A percentile compares a stretch with the other conserved stretches of the same genome.
Conservation (phyloP, 2,329 filamentous ascomycete genomes). For the Teratosphaeria destructans region DNA sequence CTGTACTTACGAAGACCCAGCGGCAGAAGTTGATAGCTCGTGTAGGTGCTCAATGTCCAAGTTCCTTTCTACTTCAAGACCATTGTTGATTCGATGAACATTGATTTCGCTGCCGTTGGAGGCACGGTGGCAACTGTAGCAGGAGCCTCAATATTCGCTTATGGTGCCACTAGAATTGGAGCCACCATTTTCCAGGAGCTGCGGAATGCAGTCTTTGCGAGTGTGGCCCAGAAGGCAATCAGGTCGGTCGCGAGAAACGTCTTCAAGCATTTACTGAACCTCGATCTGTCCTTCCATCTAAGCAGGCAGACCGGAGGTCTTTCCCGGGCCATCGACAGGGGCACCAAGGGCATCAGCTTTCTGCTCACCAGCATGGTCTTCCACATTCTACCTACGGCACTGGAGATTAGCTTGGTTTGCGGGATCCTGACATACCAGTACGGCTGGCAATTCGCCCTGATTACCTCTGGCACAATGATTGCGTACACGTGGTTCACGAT, state of each 20-base stretch:
- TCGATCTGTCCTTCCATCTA: conserved; percentile 90
- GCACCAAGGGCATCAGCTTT: conserved; percentile 98
- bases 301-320: conserved; percentile 89
- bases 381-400: conserved; percentile 82
- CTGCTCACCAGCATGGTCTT: conserved; percentile 97
- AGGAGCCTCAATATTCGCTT: conserved; percentile 79
- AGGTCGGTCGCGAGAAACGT: conserved; percentile 83
- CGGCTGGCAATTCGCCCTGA: conserved; percentile 78
- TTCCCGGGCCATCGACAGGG: conserved; percentile 87
- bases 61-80: conserved; percentile 98
- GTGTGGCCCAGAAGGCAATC: conserved; percentile 93
- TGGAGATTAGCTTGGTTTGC: conserved; percentile 93
- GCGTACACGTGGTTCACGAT: conserved; percentile 97
- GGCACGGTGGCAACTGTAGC: conserved; percentile 82
- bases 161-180: conserved; percentile 79
- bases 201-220: conserved; percentile 92
- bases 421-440: conserved; percentile 96
- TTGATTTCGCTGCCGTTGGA: conserved; percentile 78
- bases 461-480: conserved; percentile 83
- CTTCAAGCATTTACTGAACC: conserved; percentile 75
- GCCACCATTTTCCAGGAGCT: conserved; percentile 87
- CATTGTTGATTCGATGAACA: conserved; percentile 96
- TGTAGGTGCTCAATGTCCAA: conserved; percentile 75
- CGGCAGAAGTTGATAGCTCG: conserved; percentile 24
- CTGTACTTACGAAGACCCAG: conserved; percentile 3